These are phyloP conservation scores for Cladosporium sphaerospermum DNA, from an alignment of 2,329 filamentous ascomycete species.

Conservation along the genomic window DNA sequence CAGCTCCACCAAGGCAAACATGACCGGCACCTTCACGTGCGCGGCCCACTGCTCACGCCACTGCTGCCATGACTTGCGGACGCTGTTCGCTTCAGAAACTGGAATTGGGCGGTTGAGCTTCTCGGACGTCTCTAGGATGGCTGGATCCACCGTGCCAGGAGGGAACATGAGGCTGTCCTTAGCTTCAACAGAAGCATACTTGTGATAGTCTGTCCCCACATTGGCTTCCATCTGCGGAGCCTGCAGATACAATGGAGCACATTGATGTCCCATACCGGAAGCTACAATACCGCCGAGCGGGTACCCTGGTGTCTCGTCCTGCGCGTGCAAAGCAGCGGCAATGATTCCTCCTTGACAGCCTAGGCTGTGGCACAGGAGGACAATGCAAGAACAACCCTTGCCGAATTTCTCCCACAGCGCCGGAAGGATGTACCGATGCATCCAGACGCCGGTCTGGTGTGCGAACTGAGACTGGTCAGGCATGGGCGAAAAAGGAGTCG, in stretches of 20 bases:
- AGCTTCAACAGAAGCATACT: background rate
- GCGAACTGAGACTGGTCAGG: background rate
- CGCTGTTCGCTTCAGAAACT: background rate
- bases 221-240: background rate
- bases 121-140: background rate
- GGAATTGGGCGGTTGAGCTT: background rate
- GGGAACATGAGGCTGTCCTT: constrained; percentile 1
- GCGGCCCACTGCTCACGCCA: background rate
- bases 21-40: background rate
- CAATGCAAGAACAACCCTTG: background rate
- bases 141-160: background rate
- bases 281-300: background rate
- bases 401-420: background rate
- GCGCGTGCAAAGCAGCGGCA: background rate
- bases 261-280: constrained; percentile 2
- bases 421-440: background rate
- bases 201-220: background rate
- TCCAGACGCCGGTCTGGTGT: background rate
- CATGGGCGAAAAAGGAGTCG: background rate
- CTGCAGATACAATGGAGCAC: background rate
- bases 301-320: background rate
- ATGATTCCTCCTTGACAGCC: background rate
- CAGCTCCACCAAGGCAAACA: constrained; percentile 1
- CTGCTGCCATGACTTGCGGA: background rate
- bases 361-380: constrained; percentile 2